Evolutionary conservation across 2,329 filamentous ascomycete species (phyloP), one percentile per base, ranked within the genome.

Genomic region (Aspergillus proliferans): DNA sequence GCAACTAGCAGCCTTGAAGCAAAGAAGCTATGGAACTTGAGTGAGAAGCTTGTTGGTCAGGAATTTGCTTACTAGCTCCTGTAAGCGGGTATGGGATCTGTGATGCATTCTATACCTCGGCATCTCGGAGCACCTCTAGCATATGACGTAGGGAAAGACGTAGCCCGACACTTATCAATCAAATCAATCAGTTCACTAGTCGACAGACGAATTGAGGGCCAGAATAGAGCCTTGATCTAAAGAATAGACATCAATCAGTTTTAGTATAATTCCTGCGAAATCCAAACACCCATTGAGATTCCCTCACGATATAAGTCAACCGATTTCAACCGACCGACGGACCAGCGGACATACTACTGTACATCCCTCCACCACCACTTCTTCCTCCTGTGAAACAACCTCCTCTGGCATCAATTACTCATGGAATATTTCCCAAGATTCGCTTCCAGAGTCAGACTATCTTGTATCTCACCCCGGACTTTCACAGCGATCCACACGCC

Each of bases 11-110:
- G 45, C n/a, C 45, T 60, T 33, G 60, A 64, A n/a, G 72, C 69
- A 1, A 69, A 73, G 34, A 69, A 64, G 45, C 50, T 77, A 30
- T 78, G 74, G 73, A 66, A 67, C 45, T 52, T 76, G 41, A 76
- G 72, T 42, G 75, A 78, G 57, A 61, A 69, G 46, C 54, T 76
- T 19, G 69, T 75, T 3, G 66, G 65, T 1, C 59, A 70, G 46
- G 61, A 65, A 33, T 74, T 75, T 24, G 21, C 42, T 18, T 60
- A 60, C 47, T 55, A 38, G n/a, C 14, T 38, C 2, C 10, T 38
- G 34, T 38, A 4, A 38, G 34, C 34, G 3, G 6, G 34, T 36
- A 18, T 9, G 15, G 15, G 14, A 15, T 3, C n/a, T 38, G 34
- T n/a, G 18, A 38, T 38, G 34, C 26, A 28, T 30, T 30, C 26